Evolutionary conservation across 768 basidiomycete species (phyloP), one percentile per base, ranked within the genome.

Genomic region (Hericium rajendrae): DNA sequence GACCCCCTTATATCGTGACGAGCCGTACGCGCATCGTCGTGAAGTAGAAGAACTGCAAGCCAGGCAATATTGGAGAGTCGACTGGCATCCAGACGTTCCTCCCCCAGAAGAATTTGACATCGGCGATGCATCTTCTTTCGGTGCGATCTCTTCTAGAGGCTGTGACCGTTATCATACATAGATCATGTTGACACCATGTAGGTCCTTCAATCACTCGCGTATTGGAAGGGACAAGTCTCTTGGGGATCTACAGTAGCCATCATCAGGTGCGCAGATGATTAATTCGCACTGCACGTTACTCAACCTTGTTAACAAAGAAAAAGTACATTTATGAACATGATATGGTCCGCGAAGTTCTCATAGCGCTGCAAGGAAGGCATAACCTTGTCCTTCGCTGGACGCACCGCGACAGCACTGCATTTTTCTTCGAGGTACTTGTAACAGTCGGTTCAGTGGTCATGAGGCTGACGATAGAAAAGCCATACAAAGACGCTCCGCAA

Each of bases 261-360:
- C 20, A 37, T 26, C 12, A 49, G 18, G 38, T 40, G 40, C 53
- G 55, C 4, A 57, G 32, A 9, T 10, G 32, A 32, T 8, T 10
- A 8, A 10, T 10, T 32, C 32, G 32, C 32, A 32, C 32, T 8
- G 32, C 32, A 32, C 8, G 32, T 32, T 32, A 10, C 8, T 32
- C 32, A 32, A 6, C 9, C 9, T 32, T 37, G 10, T 24, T 16
- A 10, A 37, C 22, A 56, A 22, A n/a, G 26, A 63, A 90, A 86
- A 80, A 68, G 68, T 85, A 85, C 59, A 86, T 91, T 24, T 68
- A 82, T 53, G 91, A 92, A 69, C 77, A 82, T 52, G 84, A 91
- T 61, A 83, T 85, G 40, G 84, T 90, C 5, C 79, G 90, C 3
- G 91, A 93, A 63, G 73, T 90, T 2, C 72, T 91, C 12, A 85